Base-by-base conservation (phyloP, 2,329 filamentous ascomycete genomes). In the Alternaria burnsii region DNA sequence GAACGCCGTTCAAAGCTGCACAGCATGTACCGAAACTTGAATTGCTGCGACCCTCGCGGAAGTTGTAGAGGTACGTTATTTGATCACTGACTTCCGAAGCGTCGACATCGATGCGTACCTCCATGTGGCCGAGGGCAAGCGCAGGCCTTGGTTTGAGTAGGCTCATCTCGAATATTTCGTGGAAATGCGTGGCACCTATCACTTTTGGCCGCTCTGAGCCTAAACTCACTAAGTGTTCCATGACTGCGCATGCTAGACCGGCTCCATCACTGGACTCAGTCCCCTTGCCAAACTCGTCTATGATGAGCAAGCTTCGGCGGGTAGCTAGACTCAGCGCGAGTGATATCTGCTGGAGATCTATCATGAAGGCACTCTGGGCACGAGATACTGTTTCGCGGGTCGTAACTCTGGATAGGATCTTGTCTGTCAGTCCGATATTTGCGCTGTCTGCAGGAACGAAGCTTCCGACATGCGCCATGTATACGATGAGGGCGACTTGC, bases 201-300 rank as follows among this genome's bases (percentile, higher is more conserved):
- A 89, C 85, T 68, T 88, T 89, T 0, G 88, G 87, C 43, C 83
- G 76, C 18, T 83, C 76, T 1, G 76, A 61, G 3, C 80, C 82
- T 1, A 86, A 76, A 52, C 76, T 78, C 3, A 89, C 74, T 8
- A 89, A 74, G 67, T 89, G 78, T 61, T 87, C 82, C 64, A 89
- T 83, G 3, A 89, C 82, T 20, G 86, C 87, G 60, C 85, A 88
- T 14, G 86, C 87, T 7, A 91, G 78, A 0, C 88, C 88, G 1
- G 88, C 87, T 24, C 88, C 88, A 75, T 90, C 88, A 59, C 82
- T 83, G 12, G 85, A 84, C 60, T 88, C 86, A 0, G 88, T 90
- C 2, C 88, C 89, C 75, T 90, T 91, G 1, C 89, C 88, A 70
- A 99, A 98, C 72, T 99, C 95, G 70, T 99, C 95, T 44, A 98